Conservation (phyloP, 768 basidiomycete species). For the Termitomyces sp. region DNA sequence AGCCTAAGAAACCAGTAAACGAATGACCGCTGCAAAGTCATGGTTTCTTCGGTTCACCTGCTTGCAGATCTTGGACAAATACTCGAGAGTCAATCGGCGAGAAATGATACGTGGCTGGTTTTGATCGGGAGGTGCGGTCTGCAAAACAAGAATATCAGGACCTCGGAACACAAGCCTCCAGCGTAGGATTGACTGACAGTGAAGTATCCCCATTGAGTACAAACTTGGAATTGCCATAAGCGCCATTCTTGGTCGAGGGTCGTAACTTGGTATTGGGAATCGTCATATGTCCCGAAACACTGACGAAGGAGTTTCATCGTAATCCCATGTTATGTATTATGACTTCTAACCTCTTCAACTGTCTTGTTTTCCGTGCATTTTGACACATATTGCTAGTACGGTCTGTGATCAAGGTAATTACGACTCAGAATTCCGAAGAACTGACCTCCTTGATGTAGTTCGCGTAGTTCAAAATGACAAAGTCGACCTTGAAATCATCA, state of each 20-base stretch:
- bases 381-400: constrained; percentile 47
- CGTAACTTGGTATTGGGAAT: constrained; percentile 57
- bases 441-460: constrained; percentile 69
- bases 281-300: constrained; percentile 88
- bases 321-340: background rate
- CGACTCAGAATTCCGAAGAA: background rate
- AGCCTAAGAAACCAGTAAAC: constrained; percentile 39
- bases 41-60: constrained; percentile 34
- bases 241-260: constrained; percentile 77
- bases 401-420: background rate
- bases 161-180: background rate
- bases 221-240: constrained; percentile 88
- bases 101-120: constrained; percentile 77
- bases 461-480: constrained; percentile 70
- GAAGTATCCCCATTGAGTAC: constrained; percentile 96
- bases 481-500: constrained; percentile 48
- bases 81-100: constrained; percentile 67
- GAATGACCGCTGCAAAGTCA: background rate
- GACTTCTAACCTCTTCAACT: constrained; percentile 30
- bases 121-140: constrained; percentile 77
- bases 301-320: constrained; percentile 23
- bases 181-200: constrained; percentile 41
- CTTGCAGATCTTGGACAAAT: constrained; percentile 63
- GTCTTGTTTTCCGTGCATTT: constrained; percentile 47
- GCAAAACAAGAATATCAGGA: background rate